Percentiles rank a stretch among this genome's conserved stretches.
Evolutionary conservation across 371 early-diverging fungal species (phyloP).

Genomic region (Mortierella sp.): DNA sequence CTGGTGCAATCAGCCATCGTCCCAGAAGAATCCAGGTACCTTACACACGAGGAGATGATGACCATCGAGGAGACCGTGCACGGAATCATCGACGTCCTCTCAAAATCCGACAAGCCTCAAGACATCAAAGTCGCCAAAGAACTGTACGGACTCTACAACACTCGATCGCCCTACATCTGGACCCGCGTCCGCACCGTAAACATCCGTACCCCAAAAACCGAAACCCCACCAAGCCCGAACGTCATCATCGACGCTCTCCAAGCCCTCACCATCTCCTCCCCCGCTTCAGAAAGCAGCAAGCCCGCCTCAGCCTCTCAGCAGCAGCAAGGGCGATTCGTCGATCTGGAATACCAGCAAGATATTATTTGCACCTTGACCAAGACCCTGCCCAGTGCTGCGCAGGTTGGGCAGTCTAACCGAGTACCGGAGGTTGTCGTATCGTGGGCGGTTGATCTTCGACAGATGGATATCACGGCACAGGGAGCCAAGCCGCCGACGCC

Average conservation of each 20-base stretch:
- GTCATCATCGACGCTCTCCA: constrained; percentile 21
- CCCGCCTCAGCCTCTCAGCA: too few relatives aligned
- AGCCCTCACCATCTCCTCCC: neutral
- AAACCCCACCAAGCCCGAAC: constrained; percentile 28
- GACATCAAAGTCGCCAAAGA: constrained; percentile 28
- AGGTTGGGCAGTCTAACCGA: neutral
- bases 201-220: neutral
- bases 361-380: constrained; percentile 31
- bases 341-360: constrained; percentile 28
- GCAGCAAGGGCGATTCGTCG: constrained; percentile 13
- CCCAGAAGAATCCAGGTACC: constrained; percentile 9
- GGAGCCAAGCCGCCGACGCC: neutral
- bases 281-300: neutral
- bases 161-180: constrained; percentile 44
- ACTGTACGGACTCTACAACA: constrained; percentile 24
- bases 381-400: constrained; percentile 1
- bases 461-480: neutral
- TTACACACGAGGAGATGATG: constrained; percentile 36
- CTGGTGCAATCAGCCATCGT: constrained; percentile 27
- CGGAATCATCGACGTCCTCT: constrained; percentile 25
- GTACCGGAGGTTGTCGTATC: neutral
- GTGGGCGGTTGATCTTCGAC: constrained; percentile 13
- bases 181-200: constrained; percentile 26
- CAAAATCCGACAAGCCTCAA: constrained; percentile 9
- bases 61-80: constrained; percentile 28